Percentiles rank a stretch among this genome's conserved stretches.
phyloP scores from a whole-genome alignment of 2,329 filamentous ascomycete species.

The Beauveria medogensis region DNA sequence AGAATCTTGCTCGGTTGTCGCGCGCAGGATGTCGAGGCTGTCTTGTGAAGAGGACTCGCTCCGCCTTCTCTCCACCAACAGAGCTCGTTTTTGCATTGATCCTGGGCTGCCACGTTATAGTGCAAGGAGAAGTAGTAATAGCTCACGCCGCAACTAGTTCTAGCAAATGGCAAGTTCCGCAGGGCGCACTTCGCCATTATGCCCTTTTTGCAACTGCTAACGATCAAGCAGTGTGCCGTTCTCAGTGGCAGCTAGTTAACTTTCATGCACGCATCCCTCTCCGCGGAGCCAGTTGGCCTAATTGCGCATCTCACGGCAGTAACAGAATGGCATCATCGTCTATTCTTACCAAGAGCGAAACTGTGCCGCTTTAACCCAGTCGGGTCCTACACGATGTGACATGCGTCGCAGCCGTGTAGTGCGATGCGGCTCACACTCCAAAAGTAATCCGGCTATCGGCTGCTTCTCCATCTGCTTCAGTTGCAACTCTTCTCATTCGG shows the following conservation, averaged over 20 bases:
- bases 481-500: not conserved
- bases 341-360: not conserved
- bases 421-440: not conserved
- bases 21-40: not conserved
- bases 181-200: not conserved
- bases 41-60: not conserved
- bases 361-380: not conserved
- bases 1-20: conserved; percentile 3
- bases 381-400: not conserved
- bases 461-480: not conserved
- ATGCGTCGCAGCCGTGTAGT: conserved; percentile 2
- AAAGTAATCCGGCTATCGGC: not conserved
- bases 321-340: not conserved
- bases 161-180: conserved; percentile 1
- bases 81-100: not conserved
- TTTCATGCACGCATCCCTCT: not conserved
- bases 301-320: not conserved
- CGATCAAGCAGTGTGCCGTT: not conserved
- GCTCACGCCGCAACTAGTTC: not conserved
- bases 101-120: not conserved
- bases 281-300: not conserved
- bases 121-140: not conserved
- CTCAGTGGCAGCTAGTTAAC: not conserved
- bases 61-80: not conserved
- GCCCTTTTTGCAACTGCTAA: not conserved